Evolutionary conservation across 768 basidiomycete species (phyloP).

Genomic region (Podaxis rugospora): DNA sequence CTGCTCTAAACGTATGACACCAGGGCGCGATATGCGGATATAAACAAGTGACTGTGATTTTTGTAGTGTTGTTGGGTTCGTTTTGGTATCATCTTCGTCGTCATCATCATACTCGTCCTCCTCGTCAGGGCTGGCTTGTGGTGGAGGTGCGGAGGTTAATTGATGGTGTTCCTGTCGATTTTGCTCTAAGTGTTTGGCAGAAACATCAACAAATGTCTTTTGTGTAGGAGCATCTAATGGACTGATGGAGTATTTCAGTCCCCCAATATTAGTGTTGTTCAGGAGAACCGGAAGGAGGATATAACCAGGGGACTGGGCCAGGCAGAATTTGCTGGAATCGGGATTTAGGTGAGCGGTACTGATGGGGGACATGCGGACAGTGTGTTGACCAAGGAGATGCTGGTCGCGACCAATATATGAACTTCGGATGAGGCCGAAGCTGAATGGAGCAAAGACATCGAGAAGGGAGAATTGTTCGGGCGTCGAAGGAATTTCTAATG

Average conservation of each 20-base stretch:
- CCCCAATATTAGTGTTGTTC: slow-evolving; percentile 81
- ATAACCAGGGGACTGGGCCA: slow-evolving; percentile 45
- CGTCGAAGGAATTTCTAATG: slow-evolving; percentile 35
- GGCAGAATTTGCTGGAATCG: slow-evolving; percentile 66
- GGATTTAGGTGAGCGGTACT: slow-evolving; percentile 92
- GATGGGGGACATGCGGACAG: slow-evolving; percentile 88
- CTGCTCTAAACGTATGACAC: slow-evolving; percentile 68
- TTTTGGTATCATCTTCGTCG: slow-evolving; percentile 29
- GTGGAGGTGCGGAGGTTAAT: slow-evolving; percentile 28
- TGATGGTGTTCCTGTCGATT: slow-evolving; percentile 49
- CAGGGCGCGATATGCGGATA: slow-evolving; percentile 69
- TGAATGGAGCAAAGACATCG: slow-evolving; percentile 43
- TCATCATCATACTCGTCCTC: slow-evolving; percentile 74
- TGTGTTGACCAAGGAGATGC: slow-evolving; percentile 77
- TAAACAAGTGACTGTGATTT: slow-evolving; percentile 72
- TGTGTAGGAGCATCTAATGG: slow-evolving; percentile 50
- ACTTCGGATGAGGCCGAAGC: slow-evolving; percentile 46
- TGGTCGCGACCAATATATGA: slow-evolving; percentile 41
- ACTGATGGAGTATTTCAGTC: slow-evolving; percentile 68
- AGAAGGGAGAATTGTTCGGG: slow-evolving; percentile 44
- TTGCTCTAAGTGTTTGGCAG: slow-evolving; percentile 57
- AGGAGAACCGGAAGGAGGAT: slow-evolving; percentile 80
- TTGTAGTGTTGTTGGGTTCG: slow-evolving; percentile 43
- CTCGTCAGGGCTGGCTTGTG: slow-evolving; percentile 57
- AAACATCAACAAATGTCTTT: slow-evolving; percentile 44